Base-by-base conservation (phyloP, 768 basidiomycete genomes). In the Termitomyces sp. region DNA sequence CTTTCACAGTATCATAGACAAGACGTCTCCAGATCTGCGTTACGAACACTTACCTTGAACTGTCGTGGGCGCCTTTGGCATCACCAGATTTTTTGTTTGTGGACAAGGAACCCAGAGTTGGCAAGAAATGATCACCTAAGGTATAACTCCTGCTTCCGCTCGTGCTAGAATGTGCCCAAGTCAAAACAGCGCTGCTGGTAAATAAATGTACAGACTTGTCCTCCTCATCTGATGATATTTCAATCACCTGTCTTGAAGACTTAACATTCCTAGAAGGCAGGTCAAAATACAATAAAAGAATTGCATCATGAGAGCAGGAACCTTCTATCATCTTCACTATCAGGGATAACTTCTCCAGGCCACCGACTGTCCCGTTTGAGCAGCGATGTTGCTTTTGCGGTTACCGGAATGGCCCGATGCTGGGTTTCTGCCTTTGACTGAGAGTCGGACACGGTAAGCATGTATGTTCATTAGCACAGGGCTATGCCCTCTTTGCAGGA, bases 151-250 rank as follows among this genome's bases (percentile, higher is more conserved):
- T 22, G 0, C 8, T 54, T 24, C 16, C 29, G 18, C 36, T 52
- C 10, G 4, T 29, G 3, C 47, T 48, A 32, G 20, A 13, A 22
- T 31, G 18, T 18, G 10, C 16, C 16, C 22, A 26, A 51, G 36
- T 51, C 18, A 39, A 12, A 39, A 27, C 5, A 39, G 36, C 18
- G 10, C 5, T 42, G 27, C 22, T 24, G 50, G 16, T 61, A 58
- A 22, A 53, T 34, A 31, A 14, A 65, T 72, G 53, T 61, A 73
- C 75, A 58, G 51, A n/a, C 75, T 72, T 56, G 27, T 74, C 71
- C 52, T 74, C 71, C 49, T 76, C 75, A 37, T 76, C 78, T 36
- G 82, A 84, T 18, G 80, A 83, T 67, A 84, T 79, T 62, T 84
- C 80, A 57, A 86, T 83, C 24, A 85, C 69, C 44, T 76, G 70